Conservation (phyloP, 768 basidiomycete species). For the Amanita rimosa region DNA sequence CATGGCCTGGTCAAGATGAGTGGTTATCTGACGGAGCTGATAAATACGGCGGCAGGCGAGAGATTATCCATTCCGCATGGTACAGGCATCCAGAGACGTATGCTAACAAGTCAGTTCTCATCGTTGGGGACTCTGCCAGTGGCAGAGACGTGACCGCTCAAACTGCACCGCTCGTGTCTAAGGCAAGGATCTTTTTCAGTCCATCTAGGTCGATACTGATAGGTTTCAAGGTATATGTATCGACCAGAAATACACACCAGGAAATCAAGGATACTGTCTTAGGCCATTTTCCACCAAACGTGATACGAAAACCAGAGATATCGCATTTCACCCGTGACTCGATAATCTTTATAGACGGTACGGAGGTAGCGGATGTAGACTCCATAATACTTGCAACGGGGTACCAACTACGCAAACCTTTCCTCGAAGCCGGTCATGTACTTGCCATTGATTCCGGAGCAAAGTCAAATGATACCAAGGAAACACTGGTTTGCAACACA, state of each 20-base stretch:
- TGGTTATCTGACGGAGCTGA: slow-evolving; percentile 27
- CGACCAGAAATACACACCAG: not conserved
- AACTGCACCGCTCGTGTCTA: slow-evolving; percentile 23
- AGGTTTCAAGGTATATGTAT: not conserved
- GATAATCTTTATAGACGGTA: slow-evolving; percentile 38
- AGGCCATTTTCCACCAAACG: not conserved
- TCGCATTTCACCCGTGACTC: slow-evolving; percentile 32
- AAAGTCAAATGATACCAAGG: slow-evolving; percentile 14
- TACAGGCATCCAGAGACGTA: slow-evolving; percentile 37
- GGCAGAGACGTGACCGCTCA: slow-evolving; percentile 38
- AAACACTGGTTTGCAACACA: slow-evolving; percentile 32
- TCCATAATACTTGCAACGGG: slow-evolving; percentile 27
- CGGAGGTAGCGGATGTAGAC: slow-evolving; percentile 5
- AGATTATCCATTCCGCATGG: slow-evolving; percentile 41
- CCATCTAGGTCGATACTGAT: slow-evolving; percentile 12
- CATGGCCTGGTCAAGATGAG: slow-evolving; percentile 33
- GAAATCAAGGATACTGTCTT: not conserved
- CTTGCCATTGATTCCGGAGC: slow-evolving; percentile 20
- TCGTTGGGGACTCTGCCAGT: slow-evolving; percentile 34
- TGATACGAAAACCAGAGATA: slow-evolving; percentile 25
- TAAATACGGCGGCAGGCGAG: slow-evolving; percentile 14
- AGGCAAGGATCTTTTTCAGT: slow-evolving; percentile 19
- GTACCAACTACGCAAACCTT: slow-evolving; percentile 25
- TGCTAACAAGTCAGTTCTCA: slow-evolving; percentile 29
- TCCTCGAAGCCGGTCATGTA: slow-evolving; percentile 13